These are phyloP conservation scores for Trichosanthes cucumerina DNA, from an alignment of 306 rosid species.

Conservation along the genomic window DNA sequence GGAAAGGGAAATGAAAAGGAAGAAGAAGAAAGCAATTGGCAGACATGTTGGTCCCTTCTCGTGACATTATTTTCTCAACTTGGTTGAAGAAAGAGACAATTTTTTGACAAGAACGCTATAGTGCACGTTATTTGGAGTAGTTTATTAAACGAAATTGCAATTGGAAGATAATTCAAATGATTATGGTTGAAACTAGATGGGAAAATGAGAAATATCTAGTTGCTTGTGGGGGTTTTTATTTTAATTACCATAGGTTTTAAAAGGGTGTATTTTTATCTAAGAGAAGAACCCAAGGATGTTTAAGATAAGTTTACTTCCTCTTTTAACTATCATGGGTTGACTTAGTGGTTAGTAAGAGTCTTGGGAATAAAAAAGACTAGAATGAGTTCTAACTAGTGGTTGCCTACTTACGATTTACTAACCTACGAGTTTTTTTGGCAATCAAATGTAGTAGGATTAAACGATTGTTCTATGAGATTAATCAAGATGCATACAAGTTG, in stretches of 20 bases:
- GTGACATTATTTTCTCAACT: slow-evolving; percentile 1
- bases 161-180: neutral
- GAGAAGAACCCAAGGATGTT: neutral
- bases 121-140: neutral
- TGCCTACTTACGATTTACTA: too few relatives aligned
- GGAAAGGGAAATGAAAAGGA: neutral
- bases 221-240: neutral
- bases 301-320: neutral
- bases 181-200: neutral
- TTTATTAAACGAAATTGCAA: neutral
- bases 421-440: too few relatives aligned
- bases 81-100: neutral
- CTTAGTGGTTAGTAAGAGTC: too few relatives aligned
- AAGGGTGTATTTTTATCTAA: neutral
- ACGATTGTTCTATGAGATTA: too few relatives aligned
- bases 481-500: too few relatives aligned
- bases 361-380: too few relatives aligned
- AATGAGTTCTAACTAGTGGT: too few relatives aligned
- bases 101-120: neutral
- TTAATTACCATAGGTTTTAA: neutral
- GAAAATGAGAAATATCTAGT: neutral
- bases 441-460: too few relatives aligned
- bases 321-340: too few relatives aligned
- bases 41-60: slow-evolving; percentile 4
- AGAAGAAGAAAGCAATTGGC: neutral